These are phyloP conservation scores for Scytalidium sp. DNA, from an alignment of 2,329 filamentous ascomycete species.

Conservation along the genomic window DNA sequence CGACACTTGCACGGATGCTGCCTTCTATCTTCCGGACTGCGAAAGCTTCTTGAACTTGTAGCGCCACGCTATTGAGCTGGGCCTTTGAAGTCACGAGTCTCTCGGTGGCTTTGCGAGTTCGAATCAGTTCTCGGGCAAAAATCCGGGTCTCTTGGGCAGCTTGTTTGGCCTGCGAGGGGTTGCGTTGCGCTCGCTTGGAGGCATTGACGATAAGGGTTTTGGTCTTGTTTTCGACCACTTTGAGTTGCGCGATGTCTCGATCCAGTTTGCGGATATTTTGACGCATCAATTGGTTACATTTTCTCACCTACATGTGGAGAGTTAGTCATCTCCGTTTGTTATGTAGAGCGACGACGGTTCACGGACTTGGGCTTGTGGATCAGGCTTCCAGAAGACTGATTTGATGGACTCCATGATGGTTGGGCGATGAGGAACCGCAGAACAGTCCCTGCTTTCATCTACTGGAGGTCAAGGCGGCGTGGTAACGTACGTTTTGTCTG, in stretches of 20 bases:
- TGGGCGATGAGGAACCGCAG: conserved; percentile 54
- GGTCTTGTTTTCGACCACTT: conserved; percentile 77
- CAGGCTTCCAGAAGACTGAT: conserved; percentile 84
- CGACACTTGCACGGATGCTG: conserved; percentile 78
- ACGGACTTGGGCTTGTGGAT: conserved; percentile 85
- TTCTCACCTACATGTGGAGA: conserved; percentile 69
- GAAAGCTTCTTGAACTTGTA: conserved; percentile 98
- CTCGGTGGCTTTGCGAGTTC: conserved; percentile 70
- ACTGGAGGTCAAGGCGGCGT: neutral
- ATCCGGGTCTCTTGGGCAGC: conserved; percentile 79
- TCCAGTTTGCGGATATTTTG: conserved; percentile 91
- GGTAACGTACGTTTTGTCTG: neutral
- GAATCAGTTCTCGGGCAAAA: conserved; percentile 85
- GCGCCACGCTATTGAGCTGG: conserved; percentile 87
- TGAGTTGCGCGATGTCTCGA: conserved; percentile 80
- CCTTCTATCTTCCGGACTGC: conserved; percentile 94
- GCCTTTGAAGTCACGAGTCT: conserved; percentile 85
- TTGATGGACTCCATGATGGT: conserved; percentile 82
- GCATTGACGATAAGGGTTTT: conserved; percentile 81
- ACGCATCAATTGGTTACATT: conserved; percentile 90
- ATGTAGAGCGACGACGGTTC: too few relatives aligned
- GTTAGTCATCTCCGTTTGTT: conserved; percentile 4
- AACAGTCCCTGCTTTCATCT: conserved; percentile 45
- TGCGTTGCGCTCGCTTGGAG: conserved; percentile 75
- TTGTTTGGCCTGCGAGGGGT: conserved; percentile 75